Evolutionary conservation across 2,329 filamentous ascomycete genomes (phyloP).

Genomic region (Penicillium hesseltinei): DNA sequence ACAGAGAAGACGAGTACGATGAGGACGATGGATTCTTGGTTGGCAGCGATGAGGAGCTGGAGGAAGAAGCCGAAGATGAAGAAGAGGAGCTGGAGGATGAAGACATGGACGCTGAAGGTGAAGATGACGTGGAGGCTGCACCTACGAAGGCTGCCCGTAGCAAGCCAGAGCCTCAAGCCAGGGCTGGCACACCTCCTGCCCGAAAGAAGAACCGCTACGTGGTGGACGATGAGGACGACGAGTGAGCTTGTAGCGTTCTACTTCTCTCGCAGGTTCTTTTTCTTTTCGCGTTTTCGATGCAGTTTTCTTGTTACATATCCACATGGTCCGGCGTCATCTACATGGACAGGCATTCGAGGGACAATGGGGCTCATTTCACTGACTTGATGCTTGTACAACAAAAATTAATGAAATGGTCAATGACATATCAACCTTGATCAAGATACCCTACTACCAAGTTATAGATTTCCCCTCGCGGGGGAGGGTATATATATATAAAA

Average conservation of each 20-base stretch:
- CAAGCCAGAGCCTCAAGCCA: slow-evolving; percentile 25
- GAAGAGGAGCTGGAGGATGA: slow-evolving; percentile 45
- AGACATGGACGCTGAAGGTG: slow-evolving; percentile 47
- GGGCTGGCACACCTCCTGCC: slow-evolving; percentile 35
- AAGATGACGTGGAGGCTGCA: slow-evolving; percentile 37
- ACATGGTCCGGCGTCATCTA: slow-evolving; percentile 20
- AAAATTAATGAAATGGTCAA: slow-evolving; percentile 24
- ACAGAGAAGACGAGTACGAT: slow-evolving; percentile 77
- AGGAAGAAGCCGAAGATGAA: slow-evolving; percentile 47
- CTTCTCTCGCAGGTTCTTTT: neutral
- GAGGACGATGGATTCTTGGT: slow-evolving; percentile 76
- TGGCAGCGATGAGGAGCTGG: slow-evolving; percentile 49
- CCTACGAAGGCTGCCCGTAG: slow-evolving; percentile 30
- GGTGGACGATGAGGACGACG: slow-evolving; percentile 50
- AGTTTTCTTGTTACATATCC: slow-evolving; percentile 9
- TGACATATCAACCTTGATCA: slow-evolving; percentile 2
- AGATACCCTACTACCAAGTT: too few relatives aligned
- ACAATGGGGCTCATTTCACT: slow-evolving; percentile 2
- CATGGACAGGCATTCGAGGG: slow-evolving; percentile 17
- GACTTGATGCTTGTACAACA: slow-evolving; percentile 11
- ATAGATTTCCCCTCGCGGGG: too few relatives aligned
- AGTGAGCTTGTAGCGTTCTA: slow-evolving; percentile 25
- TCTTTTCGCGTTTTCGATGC: neutral
- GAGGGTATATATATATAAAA: too few relatives aligned
- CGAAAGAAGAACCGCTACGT: slow-evolving; percentile 50